Evolutionary conservation across 1,139 yeast genomes (phyloP), one percentile per base, ranked within the genome.

Genomic region (Chernovozyma sophiae-reginae): DNA sequence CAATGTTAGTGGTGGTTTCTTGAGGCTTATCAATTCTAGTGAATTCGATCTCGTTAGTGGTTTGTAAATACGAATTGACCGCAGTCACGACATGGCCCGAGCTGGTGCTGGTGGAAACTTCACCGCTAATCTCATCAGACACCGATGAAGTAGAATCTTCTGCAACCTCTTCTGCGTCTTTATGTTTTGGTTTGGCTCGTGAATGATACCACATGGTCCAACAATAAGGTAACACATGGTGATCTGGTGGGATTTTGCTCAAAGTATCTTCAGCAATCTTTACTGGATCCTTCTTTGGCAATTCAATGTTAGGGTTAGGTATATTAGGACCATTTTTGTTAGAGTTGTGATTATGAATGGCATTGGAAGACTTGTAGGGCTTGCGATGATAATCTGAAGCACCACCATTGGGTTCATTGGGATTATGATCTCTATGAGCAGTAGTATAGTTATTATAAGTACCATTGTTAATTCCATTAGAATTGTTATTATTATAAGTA

Each of bases 201-300:
- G 64, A 61, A 48, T 70, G 76, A 46, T 65, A 62, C 77, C 77
- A 71, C 43, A 68, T 56, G 24, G 74, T 68, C 77, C 77, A 71
- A 49, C 74, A 68, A 51, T 67, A 69, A 15, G 72, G 72, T 43
- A 71, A 60, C 6, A 68, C 53, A 43, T 69, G 74, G 47, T 68
- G 70, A 25, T 54, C 47, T 7, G 40, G 45, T 5, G 66, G 64
- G 17, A 62, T 55, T 8, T 43, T 42, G 16, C 52, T 46, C 30
- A 66, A 50, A n/a, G 67, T 58, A 15, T 65, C 69, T 35, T 52
- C 52, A 23, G 68, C 58, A 27, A 59, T 51, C 43, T 62, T 57
- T 15, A 53, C 48, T 8, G 69, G 65, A 44, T 65, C 69, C 36
- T 62, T 51, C 36, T 57, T 60, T 18, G 73, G 73, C 41, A 68